Conservation (phyloP, 2,329 filamentous ascomycete genomes). For the Arthrobotrys megalospora region DNA sequence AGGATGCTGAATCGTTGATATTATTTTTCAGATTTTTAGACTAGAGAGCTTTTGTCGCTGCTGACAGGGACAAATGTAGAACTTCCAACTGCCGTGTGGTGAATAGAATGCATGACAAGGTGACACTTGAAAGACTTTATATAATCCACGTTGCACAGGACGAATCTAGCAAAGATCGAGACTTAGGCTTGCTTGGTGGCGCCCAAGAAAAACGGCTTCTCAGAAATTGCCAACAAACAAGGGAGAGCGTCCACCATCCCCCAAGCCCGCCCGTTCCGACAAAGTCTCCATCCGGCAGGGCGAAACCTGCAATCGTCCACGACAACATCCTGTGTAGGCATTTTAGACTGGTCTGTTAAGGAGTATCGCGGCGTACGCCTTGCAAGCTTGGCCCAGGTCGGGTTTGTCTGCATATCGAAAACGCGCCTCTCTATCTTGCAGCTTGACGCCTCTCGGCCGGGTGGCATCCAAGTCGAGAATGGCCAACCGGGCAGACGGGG, state of each 20-base stretch:
- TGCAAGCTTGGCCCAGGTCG: no score
- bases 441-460: background rate
- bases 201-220: background rate
- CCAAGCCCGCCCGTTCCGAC: no score
- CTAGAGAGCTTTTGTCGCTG: slow-evolving; percentile 8
- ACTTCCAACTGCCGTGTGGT: slow-evolving; percentile 34
- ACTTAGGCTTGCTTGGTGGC: background rate
- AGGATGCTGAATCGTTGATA: no score
- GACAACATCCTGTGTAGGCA: background rate
- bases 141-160: background rate
- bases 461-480: background rate
- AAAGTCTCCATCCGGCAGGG: slow-evolving; percentile 32
- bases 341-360: background rate
- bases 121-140: slow-evolving; percentile 1
- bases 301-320: background rate
- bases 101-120: background rate
- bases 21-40: no score
- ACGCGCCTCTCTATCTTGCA: background rate
- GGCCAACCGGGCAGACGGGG: background rate
- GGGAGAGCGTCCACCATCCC: no score
- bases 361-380: background rate
- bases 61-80: slow-evolving; percentile 17
- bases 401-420: background rate
- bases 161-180: background rate
- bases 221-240: no score